A percentile compares a stretch with the other conserved stretches of the same genome.
Evolutionary conservation across 1,284 basidiomycete genomes (phyloP).

Genomic region (Naganishia cerealis): DNA sequence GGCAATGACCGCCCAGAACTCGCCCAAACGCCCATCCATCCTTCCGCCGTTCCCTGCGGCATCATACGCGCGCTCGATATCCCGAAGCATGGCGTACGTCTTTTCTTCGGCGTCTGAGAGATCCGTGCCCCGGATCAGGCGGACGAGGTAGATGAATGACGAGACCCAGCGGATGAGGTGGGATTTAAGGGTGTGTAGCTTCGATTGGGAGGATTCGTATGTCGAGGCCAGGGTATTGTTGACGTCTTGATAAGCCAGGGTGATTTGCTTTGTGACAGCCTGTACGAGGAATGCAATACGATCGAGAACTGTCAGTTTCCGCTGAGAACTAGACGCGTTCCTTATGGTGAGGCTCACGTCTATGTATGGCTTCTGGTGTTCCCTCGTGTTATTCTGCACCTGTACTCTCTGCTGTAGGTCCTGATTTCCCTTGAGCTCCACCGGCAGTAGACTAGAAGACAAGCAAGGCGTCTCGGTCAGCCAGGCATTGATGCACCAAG

Average conservation of each 20-base stretch:
- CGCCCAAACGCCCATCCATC: constrained; percentile 30
- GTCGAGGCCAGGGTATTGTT: constrained; percentile 26
- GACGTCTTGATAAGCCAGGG: constrained; percentile 30
- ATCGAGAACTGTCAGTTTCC: not conserved
- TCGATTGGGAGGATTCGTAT: constrained; percentile 23
- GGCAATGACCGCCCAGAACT: constrained; percentile 31
- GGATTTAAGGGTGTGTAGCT: constrained; percentile 24
- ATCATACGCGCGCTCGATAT: constrained; percentile 30
- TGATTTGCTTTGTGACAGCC: constrained; percentile 29
- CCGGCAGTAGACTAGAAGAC: constrained; percentile 20
- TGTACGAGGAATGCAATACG: not conserved
- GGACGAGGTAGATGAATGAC: constrained; percentile 23
- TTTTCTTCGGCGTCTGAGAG: constrained; percentile 29
- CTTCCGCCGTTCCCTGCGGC: constrained; percentile 30
- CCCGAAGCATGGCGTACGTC: constrained; percentile 26
- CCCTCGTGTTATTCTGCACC: constrained; percentile 27
- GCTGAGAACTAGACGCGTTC: not conserved
- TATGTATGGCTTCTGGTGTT: constrained; percentile 31
- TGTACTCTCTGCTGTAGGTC: constrained; percentile 31
- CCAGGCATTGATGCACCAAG: not conserved
- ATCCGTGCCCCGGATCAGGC: constrained; percentile 26
- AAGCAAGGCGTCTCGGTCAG: not conserved
- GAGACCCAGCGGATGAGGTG: constrained; percentile 27
- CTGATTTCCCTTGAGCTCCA: constrained; percentile 30
- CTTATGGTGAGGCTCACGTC: constrained; percentile 10